Evolutionary conservation across 345 rosid genomes (phyloP).

Genomic region (Salix exigua): DNA sequence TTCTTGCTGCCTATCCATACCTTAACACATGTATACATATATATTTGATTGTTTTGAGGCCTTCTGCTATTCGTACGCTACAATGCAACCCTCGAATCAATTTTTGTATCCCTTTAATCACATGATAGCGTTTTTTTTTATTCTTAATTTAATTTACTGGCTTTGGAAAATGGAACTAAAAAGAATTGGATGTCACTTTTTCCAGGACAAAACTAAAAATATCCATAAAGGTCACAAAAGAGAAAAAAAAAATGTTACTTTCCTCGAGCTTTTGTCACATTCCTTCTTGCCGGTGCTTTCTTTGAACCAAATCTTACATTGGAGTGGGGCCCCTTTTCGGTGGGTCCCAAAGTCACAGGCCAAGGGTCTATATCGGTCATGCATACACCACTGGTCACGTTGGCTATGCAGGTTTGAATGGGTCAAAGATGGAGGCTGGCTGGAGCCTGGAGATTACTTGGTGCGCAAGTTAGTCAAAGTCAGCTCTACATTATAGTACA

Average conservation of each 20-base stretch:
- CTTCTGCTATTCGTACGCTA: not conserved
- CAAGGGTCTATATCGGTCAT: not conserved
- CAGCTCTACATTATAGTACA: not conserved
- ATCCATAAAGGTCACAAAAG: too few species aligned
- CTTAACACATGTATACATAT: not conserved
- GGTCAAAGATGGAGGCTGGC: constrained; percentile 17
- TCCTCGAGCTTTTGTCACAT: too few species aligned
- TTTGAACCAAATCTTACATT: too few species aligned
- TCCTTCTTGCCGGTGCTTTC: too few species aligned
- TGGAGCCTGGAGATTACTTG: not conserved
- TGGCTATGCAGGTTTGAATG: not conserved
- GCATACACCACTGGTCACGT: not conserved
- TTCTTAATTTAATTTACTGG: not conserved
- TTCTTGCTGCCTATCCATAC: not conserved
- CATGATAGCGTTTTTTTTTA: not conserved
- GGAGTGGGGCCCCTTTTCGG: not conserved
- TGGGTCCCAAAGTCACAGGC: not conserved
- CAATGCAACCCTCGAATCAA: constrained; percentile 10
- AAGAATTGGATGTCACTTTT: not conserved
- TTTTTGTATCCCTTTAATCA: constrained; percentile 2
- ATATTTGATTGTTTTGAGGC: constrained; percentile 15
- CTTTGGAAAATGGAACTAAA: not conserved
- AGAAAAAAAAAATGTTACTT: too few species aligned
- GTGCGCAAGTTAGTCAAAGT: constrained; percentile 15
- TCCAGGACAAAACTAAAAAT: not conserved